phyloP scores from a whole-genome alignment of 2,329 filamentous ascomycete species.

The Moelleriella libera region DNA sequence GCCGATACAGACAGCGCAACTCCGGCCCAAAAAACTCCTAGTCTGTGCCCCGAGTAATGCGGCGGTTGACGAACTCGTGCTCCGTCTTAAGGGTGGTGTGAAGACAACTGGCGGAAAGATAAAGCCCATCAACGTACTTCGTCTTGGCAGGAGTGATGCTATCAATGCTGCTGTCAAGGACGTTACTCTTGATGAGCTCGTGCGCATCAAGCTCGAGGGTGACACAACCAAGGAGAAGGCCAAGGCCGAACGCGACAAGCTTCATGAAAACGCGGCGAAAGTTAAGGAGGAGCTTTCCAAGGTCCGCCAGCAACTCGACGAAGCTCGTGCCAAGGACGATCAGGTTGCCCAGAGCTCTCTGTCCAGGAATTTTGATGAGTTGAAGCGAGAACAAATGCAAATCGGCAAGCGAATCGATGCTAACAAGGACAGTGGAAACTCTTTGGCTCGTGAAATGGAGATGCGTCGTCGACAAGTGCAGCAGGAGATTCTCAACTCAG shows the following conservation, averaged over 20 bases:
- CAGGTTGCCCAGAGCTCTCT: slow-evolving; percentile 36
- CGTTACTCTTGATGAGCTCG: slow-evolving; percentile 85
- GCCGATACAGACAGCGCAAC: slow-evolving; percentile 11
- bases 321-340: slow-evolving; percentile 42
- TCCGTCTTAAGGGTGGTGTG: slow-evolving; percentile 79
- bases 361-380: slow-evolving; percentile 61
- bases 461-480: slow-evolving; percentile 73
- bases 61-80: slow-evolving; percentile 88
- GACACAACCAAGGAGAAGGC: slow-evolving; percentile 44
- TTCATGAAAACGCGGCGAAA: slow-evolving; percentile 50
- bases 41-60: slow-evolving; percentile 98
- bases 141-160: slow-evolving; percentile 78
- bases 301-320: slow-evolving; percentile 58
- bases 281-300: slow-evolving; percentile 64
- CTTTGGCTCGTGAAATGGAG: slow-evolving; percentile 69
- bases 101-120: slow-evolving; percentile 59
- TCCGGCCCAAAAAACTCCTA: slow-evolving; percentile 62
- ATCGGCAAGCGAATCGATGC: slow-evolving; percentile 78
- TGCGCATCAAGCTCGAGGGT: slow-evolving; percentile 56
- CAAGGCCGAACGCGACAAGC: slow-evolving; percentile 39
- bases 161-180: slow-evolving; percentile 83
- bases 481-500: slow-evolving; percentile 78
- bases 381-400: slow-evolving; percentile 59
- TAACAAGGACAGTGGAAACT: slow-evolving; percentile 73
- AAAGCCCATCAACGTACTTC: slow-evolving; percentile 73